Base-by-base conservation (phyloP, 2,329 filamentous ascomycete genomes). In the Aureobasidium pullulans region DNA sequence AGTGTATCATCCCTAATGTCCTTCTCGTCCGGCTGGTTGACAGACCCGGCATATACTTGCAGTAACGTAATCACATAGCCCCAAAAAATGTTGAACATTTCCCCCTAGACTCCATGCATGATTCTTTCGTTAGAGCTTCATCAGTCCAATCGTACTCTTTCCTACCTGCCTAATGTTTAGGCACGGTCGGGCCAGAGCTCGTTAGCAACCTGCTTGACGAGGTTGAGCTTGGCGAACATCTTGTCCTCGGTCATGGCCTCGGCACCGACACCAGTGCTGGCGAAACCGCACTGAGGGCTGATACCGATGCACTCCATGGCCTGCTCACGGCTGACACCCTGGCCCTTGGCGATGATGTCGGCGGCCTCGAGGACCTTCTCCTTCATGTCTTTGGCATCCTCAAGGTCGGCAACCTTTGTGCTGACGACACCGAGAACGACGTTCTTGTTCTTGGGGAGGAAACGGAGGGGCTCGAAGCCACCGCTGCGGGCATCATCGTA, bases 361-460 rank as follows among this genome's bases (percentile, higher is more conserved):
- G 71, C 71, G 23, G 71, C 71, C 62, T 70, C 68, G 19, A 64
- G 59, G 34, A 73, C 68, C 44, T 69, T 68, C 29, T 57, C 62
- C 67, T 70, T 70, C 63, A 72, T 69, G 47, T 69, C 47, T 52
- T 67, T 63, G 28, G 62, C 61, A 53, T 72, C 70, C 62, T 73
- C 71, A n/a, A 73, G 62, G 60, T 69, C 64, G 5, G 70, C 68
- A 16, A 69, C 68, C 61, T 73, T 73, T 29, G 70, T 73, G 34
- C 69, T 72, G 32, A 73, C 69, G 6, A 73, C 70, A 23, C 71
- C 71, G 16, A 73, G 68, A 34, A 73, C 71, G 40, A 73, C 71
- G 61, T 72, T 73, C 67, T 73, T 73, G 62, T 71, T 66, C 62
- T 64, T 62, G n/a, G 70, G 71, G 57, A 73, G 62, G 66, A 69